Conservation (phyloP, 768 basidiomycete genomes). For the Botryobasidium botryosum region DNA sequence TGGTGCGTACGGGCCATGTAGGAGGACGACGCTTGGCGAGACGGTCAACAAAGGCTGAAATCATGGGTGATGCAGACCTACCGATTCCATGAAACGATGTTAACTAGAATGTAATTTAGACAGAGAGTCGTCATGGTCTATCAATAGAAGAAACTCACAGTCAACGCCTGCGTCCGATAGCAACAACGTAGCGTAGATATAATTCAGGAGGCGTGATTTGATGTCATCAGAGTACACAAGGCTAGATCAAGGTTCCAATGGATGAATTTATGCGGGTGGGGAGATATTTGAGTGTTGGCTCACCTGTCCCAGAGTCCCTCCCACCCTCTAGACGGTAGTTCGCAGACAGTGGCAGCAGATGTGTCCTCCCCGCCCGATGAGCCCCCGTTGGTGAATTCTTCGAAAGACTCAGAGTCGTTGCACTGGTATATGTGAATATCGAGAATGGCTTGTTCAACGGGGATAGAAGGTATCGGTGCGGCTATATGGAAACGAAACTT, state of each 20-base stretch:
- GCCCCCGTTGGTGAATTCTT: slow-evolving; percentile 43
- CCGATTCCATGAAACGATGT: slow-evolving; percentile 62
- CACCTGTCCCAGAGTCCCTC: slow-evolving; percentile 73
- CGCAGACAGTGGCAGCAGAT: slow-evolving; percentile 78
- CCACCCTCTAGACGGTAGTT: slow-evolving; percentile 65
- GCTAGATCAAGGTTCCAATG: slow-evolving; percentile 25
- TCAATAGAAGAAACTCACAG: slow-evolving; percentile 50
- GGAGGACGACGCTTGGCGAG: slow-evolving; percentile 49
- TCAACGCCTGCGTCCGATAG: slow-evolving; percentile 80
- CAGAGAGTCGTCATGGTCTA: too few species aligned
- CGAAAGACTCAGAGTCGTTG: slow-evolving; percentile 35
- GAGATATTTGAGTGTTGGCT: slow-evolving; percentile 5
- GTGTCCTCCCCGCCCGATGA: slow-evolving; percentile 57
- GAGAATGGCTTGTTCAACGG: slow-evolving; percentile 41
- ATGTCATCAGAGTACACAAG: slow-evolving; percentile 71
- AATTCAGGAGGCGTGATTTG: slow-evolving; percentile 78
- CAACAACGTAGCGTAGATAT: slow-evolving; percentile 86
- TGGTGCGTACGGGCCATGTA: slow-evolving; percentile 58
- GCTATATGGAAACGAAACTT: slow-evolving; percentile 18
- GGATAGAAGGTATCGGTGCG: slow-evolving; percentile 34
- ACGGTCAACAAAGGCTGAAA: not conserved
- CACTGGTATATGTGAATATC: slow-evolving; percentile 85
- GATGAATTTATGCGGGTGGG: not conserved
- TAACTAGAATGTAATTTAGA: too few species aligned
- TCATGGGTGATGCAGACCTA: slow-evolving; percentile 12